phyloP scores from a whole-genome alignment of 1,284 basidiomycete species.

The Cerrena zonata region DNA sequence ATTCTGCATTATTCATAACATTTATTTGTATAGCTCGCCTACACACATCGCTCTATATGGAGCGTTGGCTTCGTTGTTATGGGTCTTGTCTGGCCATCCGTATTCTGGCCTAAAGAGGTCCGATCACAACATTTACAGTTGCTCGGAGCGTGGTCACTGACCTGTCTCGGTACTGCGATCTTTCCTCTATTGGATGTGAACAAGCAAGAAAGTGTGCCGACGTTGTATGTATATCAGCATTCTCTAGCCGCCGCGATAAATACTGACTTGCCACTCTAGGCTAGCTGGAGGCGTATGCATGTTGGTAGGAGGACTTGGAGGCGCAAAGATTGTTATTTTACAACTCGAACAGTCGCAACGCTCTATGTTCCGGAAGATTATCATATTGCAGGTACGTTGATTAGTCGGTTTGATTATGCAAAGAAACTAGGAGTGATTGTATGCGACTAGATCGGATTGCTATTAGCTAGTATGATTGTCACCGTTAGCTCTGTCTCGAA shows the following conservation, averaged over 20 bases:
- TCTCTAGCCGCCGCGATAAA: neutral
- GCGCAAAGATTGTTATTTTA: no score
- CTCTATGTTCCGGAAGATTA: no score
- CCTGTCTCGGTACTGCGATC: constrained; percentile 52
- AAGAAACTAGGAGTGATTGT: no score
- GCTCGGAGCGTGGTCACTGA: constrained; percentile 42
- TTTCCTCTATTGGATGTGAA: constrained; percentile 75
- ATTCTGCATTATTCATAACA: no score
- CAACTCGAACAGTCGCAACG: no score
- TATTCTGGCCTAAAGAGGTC: constrained; percentile 38
- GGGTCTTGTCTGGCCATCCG: constrained; percentile 65
- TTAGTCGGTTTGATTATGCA: no score
- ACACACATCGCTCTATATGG: constrained; percentile 70
- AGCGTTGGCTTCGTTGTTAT: constrained; percentile 61
- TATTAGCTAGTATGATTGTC: constrained; percentile 44
- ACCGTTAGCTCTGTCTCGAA: constrained; percentile 54
- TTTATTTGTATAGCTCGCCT: constrained; percentile 55
- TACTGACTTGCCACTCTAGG: constrained; percentile 14
- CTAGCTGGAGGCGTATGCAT: constrained; percentile 26
- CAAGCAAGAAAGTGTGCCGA: constrained; percentile 59
- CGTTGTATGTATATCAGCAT: constrained; percentile 51
- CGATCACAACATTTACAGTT: constrained; percentile 27
- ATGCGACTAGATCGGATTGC: constrained; percentile 38
- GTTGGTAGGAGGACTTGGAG: constrained; percentile 17
- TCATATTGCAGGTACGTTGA: no score